Evolutionary conservation across 164 flowering plant species (phyloP).

Genomic region (Sedum album): DNA sequence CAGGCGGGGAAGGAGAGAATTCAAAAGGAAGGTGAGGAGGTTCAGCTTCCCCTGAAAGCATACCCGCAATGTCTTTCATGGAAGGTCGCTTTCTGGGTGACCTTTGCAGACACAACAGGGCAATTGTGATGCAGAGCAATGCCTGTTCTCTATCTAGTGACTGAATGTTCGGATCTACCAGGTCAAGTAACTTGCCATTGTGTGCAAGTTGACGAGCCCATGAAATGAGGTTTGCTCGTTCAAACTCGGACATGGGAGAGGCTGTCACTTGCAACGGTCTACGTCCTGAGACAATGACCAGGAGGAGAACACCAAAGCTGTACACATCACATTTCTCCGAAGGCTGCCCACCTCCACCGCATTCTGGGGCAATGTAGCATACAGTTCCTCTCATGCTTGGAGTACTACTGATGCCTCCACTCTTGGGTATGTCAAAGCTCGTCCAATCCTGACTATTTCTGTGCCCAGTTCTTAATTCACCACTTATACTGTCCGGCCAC

Average conservation of each 20-base stretch:
- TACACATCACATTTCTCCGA: too few species aligned
- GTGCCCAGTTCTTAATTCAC: constrained; percentile 43
- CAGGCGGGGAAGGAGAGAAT: constrained; percentile 92
- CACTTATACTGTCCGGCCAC: constrained; percentile 87
- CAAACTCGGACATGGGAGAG: constrained; percentile 91
- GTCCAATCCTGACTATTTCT: constrained; percentile 58
- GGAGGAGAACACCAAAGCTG: too few species aligned
- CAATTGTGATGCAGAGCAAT: constrained; percentile 72
- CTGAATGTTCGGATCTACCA: constrained; percentile 58
- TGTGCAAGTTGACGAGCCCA: constrained; percentile 88
- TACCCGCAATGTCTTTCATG: constrained; percentile 62
- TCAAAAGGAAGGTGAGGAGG: constrained; percentile 82
- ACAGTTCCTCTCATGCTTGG: constrained; percentile 99
- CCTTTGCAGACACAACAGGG: constrained; percentile 76
- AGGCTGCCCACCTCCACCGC: constrained; percentile 83
- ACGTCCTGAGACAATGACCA: constrained; percentile 80
- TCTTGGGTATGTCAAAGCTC: constrained; percentile 66
- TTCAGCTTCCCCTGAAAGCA: constrained; percentile 72
- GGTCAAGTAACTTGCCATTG: constrained; percentile 72
- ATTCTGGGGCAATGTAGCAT: constrained; percentile 93
- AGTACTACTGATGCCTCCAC: constrained; percentile 88
- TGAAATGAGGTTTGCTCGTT: constrained; percentile 78
- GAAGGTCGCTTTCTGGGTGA: constrained; percentile 62
- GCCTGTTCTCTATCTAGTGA: constrained; percentile 61
- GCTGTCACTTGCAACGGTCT: constrained; percentile 85